A percentile compares a stretch with the other conserved stretches of the same genome.
Conservation (phyloP, 495 filamentous ascomycete species). For the Xylaria acuta region DNA sequence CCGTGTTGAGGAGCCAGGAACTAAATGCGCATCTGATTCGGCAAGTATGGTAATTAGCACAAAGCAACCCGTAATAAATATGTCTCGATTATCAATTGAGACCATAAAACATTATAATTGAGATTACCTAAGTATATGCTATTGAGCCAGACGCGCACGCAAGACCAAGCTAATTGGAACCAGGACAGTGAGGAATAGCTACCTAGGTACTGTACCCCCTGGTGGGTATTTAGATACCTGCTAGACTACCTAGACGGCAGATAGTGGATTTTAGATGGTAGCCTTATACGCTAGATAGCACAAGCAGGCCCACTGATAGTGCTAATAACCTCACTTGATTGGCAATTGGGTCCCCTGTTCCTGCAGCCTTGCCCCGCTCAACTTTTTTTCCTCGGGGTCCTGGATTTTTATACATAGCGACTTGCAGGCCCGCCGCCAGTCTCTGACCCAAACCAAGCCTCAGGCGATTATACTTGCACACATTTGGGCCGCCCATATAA, state of each 20-base stretch:
- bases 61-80: not conserved
- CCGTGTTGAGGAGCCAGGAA: not conserved
- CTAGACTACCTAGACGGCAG: not conserved
- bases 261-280: constrained; percentile 3
- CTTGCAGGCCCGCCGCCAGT: not conserved
- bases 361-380: constrained; percentile 37
- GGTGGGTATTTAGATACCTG: no score
- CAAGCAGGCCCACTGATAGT: not conserved
- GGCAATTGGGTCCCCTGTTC: not conserved
- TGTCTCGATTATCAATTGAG: not conserved
- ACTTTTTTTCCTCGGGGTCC: constrained; percentile 35
- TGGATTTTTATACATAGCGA: not conserved
- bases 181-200: not conserved
- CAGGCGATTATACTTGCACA: not conserved
- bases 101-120: not conserved
- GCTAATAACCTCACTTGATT: not conserved
- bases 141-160: not conserved
- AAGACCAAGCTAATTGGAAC: not conserved
- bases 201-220: no score
- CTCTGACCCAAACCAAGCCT: constrained; percentile 1
- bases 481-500: not conserved
- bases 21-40: not conserved
- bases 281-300: constrained; percentile 16
- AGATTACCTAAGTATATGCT: not conserved
- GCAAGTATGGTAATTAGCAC: not conserved